Conservation (phyloP, 495 filamentous ascomycete species). For the Parachaetomium inaequale region DNA sequence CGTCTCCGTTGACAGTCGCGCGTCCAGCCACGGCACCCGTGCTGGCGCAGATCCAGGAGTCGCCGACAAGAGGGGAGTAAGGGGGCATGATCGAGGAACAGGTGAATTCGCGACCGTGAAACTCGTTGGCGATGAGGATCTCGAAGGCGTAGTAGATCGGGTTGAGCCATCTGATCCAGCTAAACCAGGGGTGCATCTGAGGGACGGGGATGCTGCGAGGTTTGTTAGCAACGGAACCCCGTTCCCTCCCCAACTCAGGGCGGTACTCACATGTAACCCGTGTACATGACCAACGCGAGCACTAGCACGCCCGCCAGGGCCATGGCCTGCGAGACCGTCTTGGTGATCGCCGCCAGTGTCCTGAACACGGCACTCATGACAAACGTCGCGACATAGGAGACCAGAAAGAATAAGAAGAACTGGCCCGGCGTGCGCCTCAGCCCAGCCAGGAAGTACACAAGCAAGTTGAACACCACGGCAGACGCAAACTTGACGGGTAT, state of each 20-base stretch:
- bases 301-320: constrained; percentile 67
- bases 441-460: constrained; percentile 58
- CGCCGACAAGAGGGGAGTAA: constrained; percentile 31
- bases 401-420: constrained; percentile 63
- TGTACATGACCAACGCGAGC: constrained; percentile 71
- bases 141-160: constrained; percentile 78
- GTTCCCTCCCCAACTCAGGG: not conserved
- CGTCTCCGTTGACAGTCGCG: constrained; percentile 54
- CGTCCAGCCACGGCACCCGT: constrained; percentile 49
- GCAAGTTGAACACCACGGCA: constrained; percentile 50
- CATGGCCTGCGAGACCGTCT: constrained; percentile 69
- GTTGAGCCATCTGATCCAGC: constrained; percentile 79
- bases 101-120: constrained; percentile 50
- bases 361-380: constrained; percentile 61
- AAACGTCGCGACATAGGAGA: constrained; percentile 52
- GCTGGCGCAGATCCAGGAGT: constrained; percentile 54
- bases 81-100: constrained; percentile 44
- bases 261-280: constrained; percentile 58
- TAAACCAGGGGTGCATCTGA: constrained; percentile 77
- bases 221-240: not conserved
- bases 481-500: constrained; percentile 54
- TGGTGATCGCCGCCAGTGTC: constrained; percentile 63
- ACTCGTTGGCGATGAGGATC: constrained; percentile 66
- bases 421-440: constrained; percentile 49
- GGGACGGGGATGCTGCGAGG: constrained; percentile 52